Percentiles rank a stretch among this genome's conserved stretches.
These are phyloP conservation scores for Backusella macrospora DNA, from an alignment of 192 early-diverging fungal species.

Conservation along the genomic window DNA sequence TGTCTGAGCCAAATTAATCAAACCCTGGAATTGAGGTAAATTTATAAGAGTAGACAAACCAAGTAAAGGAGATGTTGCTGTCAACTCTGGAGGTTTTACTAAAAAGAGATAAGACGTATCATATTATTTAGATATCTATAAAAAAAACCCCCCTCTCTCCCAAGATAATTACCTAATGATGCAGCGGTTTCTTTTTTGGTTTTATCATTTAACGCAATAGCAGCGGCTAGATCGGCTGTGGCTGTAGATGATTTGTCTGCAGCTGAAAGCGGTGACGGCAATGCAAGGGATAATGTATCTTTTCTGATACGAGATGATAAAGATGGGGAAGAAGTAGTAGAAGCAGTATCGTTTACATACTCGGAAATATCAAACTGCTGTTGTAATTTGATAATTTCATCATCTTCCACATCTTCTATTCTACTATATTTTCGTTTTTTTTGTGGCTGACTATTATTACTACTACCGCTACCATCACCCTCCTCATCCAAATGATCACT, in stretches of 20 bases:
- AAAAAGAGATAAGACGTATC: neutral
- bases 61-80: neutral
- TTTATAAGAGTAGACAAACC: slow-evolving; percentile 15
- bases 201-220: slow-evolving; percentile 33
- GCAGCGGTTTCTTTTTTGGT: slow-evolving; percentile 20
- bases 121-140: no score
- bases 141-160: no score
- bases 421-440: slow-evolving; percentile 14
- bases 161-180: slow-evolving; percentile 18
- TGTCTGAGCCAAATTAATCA: slow-evolving; percentile 21
- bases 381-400: slow-evolving; percentile 10
- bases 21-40: slow-evolving; percentile 23
- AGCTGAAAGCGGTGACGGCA: slow-evolving; percentile 9
- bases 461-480: no score
- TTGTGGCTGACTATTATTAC: neutral
- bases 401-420: slow-evolving; percentile 31
- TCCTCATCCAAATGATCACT: neutral
- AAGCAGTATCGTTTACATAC: slow-evolving; percentile 17
- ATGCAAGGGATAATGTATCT: neutral
- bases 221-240: slow-evolving; percentile 21
- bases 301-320: neutral
- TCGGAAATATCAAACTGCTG: slow-evolving; percentile 13
- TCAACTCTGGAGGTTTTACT: slow-evolving; percentile 1
- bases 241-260: slow-evolving; percentile 18
- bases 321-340: neutral